These are phyloP conservation scores for Phlebiopsis gigantea DNA, from an alignment of 768 basidiomycete species.

Conservation along the genomic window DNA sequence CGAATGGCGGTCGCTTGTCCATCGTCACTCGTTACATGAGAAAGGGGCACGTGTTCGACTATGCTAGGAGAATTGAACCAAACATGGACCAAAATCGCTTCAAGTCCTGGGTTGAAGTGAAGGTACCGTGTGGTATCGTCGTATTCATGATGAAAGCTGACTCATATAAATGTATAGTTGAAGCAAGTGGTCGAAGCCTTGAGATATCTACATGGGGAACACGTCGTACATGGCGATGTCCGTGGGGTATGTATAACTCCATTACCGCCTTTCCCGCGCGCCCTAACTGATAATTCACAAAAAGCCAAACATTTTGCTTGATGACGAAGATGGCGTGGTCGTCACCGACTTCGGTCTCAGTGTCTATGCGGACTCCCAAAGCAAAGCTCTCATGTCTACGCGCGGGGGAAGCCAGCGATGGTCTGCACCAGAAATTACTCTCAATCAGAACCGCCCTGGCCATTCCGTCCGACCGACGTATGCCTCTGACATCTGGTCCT, in stretches of 20 bases:
- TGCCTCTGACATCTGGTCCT: not conserved
- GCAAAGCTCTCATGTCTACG: not conserved
- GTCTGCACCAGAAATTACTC: not conserved
- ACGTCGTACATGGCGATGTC: slow-evolving; percentile 1
- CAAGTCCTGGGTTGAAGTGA: not conserved
- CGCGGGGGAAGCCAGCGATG: not conserved
- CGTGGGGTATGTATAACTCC: not conserved
- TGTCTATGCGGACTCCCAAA: not conserved
- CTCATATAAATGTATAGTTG: not conserved
- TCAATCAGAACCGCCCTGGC: not conserved
- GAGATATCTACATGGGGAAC: slow-evolving; percentile 3
- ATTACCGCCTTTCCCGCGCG: not conserved
- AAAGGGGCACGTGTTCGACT: not conserved
- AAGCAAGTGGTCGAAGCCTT: slow-evolving; percentile 1
- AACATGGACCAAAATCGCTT: no score
- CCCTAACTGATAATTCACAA: not conserved
- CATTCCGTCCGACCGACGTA: not conserved
- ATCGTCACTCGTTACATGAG: not conserved
- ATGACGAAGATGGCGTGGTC: not conserved
- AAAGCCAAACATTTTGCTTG: not conserved
- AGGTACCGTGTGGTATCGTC: not conserved
- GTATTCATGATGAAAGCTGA: not conserved
- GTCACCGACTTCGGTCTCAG: slow-evolving; percentile 3
- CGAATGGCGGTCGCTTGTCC: not conserved
- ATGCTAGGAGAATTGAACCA: not conserved